A percentile compares a stretch with the other conserved stretches of the same genome.
Conservation (phyloP, 2,329 filamentous ascomycete genomes). For the Pyrenochaeta sp. region DNA sequence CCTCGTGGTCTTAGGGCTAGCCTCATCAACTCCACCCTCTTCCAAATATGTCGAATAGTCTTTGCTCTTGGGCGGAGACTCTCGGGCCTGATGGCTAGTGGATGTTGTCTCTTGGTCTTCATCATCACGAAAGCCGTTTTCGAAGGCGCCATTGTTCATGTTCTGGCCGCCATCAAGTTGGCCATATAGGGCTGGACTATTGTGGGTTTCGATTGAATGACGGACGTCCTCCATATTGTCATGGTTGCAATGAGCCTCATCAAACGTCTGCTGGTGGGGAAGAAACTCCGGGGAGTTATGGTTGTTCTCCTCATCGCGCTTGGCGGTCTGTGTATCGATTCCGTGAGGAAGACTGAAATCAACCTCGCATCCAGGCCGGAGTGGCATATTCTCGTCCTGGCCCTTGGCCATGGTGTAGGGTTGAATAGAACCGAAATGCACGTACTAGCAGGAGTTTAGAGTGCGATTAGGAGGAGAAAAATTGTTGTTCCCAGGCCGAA, state of each 20-base stretch:
- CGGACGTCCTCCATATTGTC: not conserved
- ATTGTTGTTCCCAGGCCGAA: no score
- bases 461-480: no score
- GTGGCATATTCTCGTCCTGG: not conserved
- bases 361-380: slow-evolving; percentile 6
- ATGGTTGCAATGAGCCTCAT: not conserved
- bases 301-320: not conserved
- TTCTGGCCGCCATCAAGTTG: not conserved
- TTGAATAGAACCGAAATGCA: not conserved
- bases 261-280: not conserved
- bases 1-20: slow-evolving; percentile 16
- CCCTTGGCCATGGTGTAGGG: not conserved
- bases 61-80: not conserved
- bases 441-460: not conserved
- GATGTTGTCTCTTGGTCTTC: slow-evolving; percentile 17
- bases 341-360: slow-evolving; percentile 23
- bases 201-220: not conserved
- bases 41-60: slow-evolving; percentile 18
- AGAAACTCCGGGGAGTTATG: not conserved
- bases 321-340: slow-evolving; percentile 3
- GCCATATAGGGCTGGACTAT: not conserved
- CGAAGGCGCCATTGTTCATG: slow-evolving; percentile 7
- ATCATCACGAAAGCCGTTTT: slow-evolving; percentile 23
- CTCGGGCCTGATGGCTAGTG: no score
- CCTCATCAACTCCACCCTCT: slow-evolving; percentile 5